These are phyloP conservation scores for Sclerotiophoma versabilis DNA, from an alignment of 2,329 filamentous ascomycete species.

Conservation along the genomic window DNA sequence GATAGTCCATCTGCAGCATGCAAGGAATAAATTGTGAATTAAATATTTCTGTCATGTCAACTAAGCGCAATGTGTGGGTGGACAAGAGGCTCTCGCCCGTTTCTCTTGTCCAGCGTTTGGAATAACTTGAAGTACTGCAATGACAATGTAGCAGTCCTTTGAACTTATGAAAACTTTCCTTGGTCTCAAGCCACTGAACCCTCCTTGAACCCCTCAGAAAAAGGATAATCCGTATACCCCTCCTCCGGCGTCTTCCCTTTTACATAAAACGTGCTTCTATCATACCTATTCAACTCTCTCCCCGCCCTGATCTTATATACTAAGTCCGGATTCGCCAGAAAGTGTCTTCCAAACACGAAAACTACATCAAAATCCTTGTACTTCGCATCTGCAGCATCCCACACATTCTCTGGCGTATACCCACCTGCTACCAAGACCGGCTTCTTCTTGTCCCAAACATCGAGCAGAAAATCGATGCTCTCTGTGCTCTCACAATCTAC, in stretches of 20 bases:
- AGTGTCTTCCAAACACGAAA: conserved; percentile 54
- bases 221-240: conserved; percentile 14
- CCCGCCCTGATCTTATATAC: neutral
- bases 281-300: neutral
- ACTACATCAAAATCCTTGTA: conserved; percentile 50
- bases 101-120: no score
- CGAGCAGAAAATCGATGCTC: conserved; percentile 29
- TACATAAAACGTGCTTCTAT: conserved; percentile 12
- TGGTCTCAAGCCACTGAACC: no score
- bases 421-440: conserved; percentile 50
- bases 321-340: conserved; percentile 53
- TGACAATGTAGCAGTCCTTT: neutral
- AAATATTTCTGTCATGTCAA: no score
- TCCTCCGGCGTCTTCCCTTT: neutral
- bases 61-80: no score
- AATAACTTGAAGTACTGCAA: no score
- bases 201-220: neutral
- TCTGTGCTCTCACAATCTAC: conserved; percentile 32
- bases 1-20: no score
- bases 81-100: no score
- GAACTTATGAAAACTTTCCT: no score
- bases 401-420: conserved; percentile 44
- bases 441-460: conserved; percentile 13
- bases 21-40: no score
- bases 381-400: conserved; percentile 39